Conservation (phyloP, 257 asterid genomes). For the Mitragyna speciosa region DNA sequence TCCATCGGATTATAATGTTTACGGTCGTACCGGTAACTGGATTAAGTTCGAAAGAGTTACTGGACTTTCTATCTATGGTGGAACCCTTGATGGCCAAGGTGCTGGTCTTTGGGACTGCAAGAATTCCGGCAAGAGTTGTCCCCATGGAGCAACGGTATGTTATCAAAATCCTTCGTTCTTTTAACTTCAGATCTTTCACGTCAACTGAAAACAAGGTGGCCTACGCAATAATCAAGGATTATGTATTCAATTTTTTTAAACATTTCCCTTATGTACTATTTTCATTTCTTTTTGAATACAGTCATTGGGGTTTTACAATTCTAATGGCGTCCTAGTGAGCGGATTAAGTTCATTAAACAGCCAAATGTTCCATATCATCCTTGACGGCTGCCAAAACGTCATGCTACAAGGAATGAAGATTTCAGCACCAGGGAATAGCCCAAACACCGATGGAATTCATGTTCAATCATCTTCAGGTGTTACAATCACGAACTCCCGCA, state of each 20-base stretch:
- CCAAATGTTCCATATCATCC: constrained; percentile 54
- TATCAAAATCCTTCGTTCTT: neutral
- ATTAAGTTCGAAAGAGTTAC: constrained; percentile 41
- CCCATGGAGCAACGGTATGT: constrained; percentile 58
- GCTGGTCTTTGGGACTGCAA: constrained; percentile 61
- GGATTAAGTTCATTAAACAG: constrained; percentile 54
- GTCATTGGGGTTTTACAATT: constrained; percentile 55
- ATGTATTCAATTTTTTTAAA: neutral
- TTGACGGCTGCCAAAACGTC: constrained; percentile 44
- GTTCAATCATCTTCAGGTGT: constrained; percentile 42
- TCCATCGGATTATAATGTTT: constrained; percentile 46
- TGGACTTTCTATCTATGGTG: constrained; percentile 56
- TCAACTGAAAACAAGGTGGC: too few species aligned
- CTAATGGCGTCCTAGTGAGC: constrained; percentile 41
- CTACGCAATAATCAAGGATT: neutral
- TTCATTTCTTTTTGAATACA: neutral
- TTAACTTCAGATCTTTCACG: too few species aligned
- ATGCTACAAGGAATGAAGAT: constrained; percentile 35
- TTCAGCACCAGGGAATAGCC: constrained; percentile 56
- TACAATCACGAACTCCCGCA: constrained; percentile 36
- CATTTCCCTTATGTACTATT: neutral
- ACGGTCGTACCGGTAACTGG: constrained; percentile 16
- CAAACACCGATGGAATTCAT: constrained; percentile 70
- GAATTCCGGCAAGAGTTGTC: constrained; percentile 39
- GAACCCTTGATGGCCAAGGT: constrained; percentile 60